A percentile compares a stretch with the other conserved stretches of the same genome.
These are phyloP conservation scores for Eragrostis nindensis DNA, from an alignment of 176 grass and related monocot species.

Conservation along the genomic window DNA sequence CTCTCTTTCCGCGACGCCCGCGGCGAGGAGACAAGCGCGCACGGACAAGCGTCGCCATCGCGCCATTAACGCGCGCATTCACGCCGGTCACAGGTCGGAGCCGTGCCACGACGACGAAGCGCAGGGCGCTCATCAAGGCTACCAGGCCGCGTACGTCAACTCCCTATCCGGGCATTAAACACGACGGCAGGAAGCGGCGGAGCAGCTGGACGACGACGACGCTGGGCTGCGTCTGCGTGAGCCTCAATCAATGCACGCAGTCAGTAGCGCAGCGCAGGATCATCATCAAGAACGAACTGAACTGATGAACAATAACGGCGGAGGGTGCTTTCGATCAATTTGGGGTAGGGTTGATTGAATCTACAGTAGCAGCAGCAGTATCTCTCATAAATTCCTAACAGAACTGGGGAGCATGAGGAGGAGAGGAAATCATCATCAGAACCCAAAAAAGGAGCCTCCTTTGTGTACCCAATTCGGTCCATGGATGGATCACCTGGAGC, in stretches of 20 bases:
- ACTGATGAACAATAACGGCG: background rate
- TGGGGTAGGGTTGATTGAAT: background rate
- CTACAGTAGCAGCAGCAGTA: background rate
- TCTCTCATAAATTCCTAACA: conserved; percentile 18
- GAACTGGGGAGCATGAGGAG: background rate
- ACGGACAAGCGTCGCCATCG: conserved; percentile 43
- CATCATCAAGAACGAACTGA: background rate
- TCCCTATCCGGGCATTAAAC: conserved; percentile 13
- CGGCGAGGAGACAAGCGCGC: conserved; percentile 32
- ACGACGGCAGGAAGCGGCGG: background rate
- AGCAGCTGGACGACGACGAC: background rate
- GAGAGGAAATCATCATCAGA: background rate
- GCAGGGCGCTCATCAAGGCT: background rate
- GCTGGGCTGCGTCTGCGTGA: background rate
- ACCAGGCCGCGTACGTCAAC: conserved; percentile 27
- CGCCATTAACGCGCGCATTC: conserved; percentile 42
- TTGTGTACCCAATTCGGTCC: conserved; percentile 19
- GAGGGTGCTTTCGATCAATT: background rate
- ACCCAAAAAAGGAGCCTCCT: conserved; percentile 4
- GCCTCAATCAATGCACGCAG: background rate
- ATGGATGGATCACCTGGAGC: background rate
- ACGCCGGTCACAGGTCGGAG: conserved; percentile 1
- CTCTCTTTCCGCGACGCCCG: background rate
- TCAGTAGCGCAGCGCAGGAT: background rate
- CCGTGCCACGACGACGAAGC: background rate